Evolutionary conservation across 2,329 filamentous ascomycete genomes (phyloP).

Genomic region (Calonectria pseudoturangicola): DNA sequence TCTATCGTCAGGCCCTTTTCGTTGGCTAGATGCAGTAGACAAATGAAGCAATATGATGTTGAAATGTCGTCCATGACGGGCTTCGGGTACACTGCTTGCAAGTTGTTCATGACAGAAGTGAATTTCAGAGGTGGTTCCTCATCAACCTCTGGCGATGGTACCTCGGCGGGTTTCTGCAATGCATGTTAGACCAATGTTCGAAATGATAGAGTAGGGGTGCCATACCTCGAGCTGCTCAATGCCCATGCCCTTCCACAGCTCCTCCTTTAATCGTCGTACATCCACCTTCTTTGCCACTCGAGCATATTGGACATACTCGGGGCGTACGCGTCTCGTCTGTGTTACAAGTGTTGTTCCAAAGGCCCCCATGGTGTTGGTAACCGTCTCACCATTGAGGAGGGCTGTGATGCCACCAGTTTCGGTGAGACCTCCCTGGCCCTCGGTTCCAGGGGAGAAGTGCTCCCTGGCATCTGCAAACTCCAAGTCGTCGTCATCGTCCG

Average conservation of each 20-base stretch:
- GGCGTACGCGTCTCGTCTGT: slow-evolving; percentile 76
- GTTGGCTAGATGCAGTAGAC: slow-evolving; percentile 91
- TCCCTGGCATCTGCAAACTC: slow-evolving; percentile 89
- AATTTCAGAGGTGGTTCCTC: slow-evolving; percentile 82
- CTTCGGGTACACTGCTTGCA: slow-evolving; percentile 90
- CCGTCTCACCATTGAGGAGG: slow-evolving; percentile 70
- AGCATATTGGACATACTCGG: slow-evolving; percentile 83
- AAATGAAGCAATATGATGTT: slow-evolving; percentile 95
- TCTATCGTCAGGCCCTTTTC: slow-evolving; percentile 91
- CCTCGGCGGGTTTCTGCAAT: slow-evolving; percentile 48
- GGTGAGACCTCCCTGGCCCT: slow-evolving; percentile 68
- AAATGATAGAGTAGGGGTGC: neutral
- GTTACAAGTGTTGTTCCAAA: slow-evolving; percentile 82
- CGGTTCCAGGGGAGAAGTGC: slow-evolving; percentile 81
- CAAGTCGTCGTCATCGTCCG: slow-evolving; percentile 78
- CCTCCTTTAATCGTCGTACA: slow-evolving; percentile 80
- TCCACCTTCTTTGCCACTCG: slow-evolving; percentile 83
- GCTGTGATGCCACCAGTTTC: slow-evolving; percentile 70
- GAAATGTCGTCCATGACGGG: slow-evolving; percentile 94
- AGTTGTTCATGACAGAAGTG: slow-evolving; percentile 91
- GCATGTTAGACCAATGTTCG: slow-evolving; percentile 38
- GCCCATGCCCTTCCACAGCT: slow-evolving; percentile 81
- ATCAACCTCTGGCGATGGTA: slow-evolving; percentile 55
- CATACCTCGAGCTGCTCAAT: slow-evolving; percentile 73
- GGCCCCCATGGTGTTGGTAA: slow-evolving; percentile 67